A percentile compares a stretch with the other conserved stretches of the same genome.
phyloP scores from a whole-genome alignment of 805 yeast species.

The Grigorovia jiainica region DNA sequence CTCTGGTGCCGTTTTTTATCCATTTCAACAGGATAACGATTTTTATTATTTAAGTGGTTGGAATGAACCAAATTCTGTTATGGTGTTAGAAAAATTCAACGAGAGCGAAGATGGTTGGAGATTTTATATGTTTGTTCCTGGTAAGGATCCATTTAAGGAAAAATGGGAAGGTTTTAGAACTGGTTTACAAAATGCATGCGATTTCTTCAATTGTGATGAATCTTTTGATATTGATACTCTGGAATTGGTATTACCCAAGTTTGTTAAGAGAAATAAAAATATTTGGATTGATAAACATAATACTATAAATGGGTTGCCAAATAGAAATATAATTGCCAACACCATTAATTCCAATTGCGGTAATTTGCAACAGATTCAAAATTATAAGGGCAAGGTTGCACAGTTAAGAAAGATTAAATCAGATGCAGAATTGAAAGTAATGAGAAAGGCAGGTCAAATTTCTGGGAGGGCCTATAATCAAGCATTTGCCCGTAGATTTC shows the following conservation, averaged over 20 bases:
- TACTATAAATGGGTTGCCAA: slow-evolving; percentile 7
- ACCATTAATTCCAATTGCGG: not conserved
- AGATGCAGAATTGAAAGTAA: slow-evolving; percentile 59
- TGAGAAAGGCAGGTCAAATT: slow-evolving; percentile 76
- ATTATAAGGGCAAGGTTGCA: slow-evolving; percentile 15
- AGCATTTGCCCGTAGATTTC: slow-evolving; percentile 61
- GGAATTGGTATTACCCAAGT: slow-evolving; percentile 13
- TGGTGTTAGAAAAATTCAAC: slow-evolving; percentile 53
- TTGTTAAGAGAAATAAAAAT: slow-evolving; percentile 40
- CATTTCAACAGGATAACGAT: slow-evolving; percentile 88
- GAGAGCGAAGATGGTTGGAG: slow-evolving; percentile 39
- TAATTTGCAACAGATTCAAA: slow-evolving; percentile 6
- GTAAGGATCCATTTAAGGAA: slow-evolving; percentile 66
- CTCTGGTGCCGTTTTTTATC: slow-evolving; percentile 84
- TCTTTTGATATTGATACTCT: slow-evolving; percentile 36
- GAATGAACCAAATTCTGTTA: slow-evolving; percentile 78
- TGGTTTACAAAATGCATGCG: slow-evolving; percentile 73
- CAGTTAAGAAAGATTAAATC: slow-evolving; percentile 59
- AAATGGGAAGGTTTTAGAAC: slow-evolving; percentile 94
- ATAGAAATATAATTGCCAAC: not conserved
- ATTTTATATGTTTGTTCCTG: slow-evolving; percentile 79
- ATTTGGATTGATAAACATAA: slow-evolving; percentile 22
- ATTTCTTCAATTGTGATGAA: slow-evolving; percentile 80
- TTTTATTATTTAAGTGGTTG: slow-evolving; percentile 83
- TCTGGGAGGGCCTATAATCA: slow-evolving; percentile 77